phyloP scores from a whole-genome alignment of 768 basidiomycete genomes.

The Chalciporus pseudorubinellus region DNA sequence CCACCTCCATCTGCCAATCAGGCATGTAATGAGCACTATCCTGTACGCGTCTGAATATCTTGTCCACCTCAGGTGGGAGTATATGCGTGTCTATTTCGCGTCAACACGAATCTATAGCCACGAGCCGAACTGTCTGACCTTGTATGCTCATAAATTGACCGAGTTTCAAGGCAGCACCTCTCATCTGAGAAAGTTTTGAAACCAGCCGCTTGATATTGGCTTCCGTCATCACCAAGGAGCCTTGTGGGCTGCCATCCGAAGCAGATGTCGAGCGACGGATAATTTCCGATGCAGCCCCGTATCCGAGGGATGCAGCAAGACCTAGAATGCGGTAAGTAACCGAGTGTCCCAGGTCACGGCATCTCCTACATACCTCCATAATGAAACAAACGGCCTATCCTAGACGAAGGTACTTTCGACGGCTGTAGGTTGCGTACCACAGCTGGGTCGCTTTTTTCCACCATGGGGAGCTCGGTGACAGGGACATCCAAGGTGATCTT shows the following conservation, averaged over 20 bases:
- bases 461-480: background rate
- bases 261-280: slow-evolving; percentile 55
- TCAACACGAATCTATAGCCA: background rate
- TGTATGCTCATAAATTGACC: slow-evolving; percentile 99
- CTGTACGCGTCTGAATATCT: slow-evolving; percentile 87
- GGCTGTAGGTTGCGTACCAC: slow-evolving; percentile 55
- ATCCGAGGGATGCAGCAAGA: slow-evolving; percentile 83
- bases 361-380: slow-evolving; percentile 69
- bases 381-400: slow-evolving; percentile 86
- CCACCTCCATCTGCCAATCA: slow-evolving; percentile 94
- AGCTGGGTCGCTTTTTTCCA: background rate
- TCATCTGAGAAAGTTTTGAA: slow-evolving; percentile 90
- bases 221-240: slow-evolving; percentile 68
- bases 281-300: slow-evolving; percentile 87
- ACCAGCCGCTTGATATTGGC: slow-evolving; percentile 78
- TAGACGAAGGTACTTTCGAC: slow-evolving; percentile 88
- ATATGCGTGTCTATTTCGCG: slow-evolving; percentile 72
- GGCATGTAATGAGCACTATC: slow-evolving; percentile 99
- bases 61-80: slow-evolving; percentile 83
- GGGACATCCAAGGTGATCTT: background rate
- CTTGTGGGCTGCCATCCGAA: slow-evolving; percentile 9
- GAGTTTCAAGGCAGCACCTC: slow-evolving; percentile 93
- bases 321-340: slow-evolving; percentile 46
- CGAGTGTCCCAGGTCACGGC: background rate
- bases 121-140: slow-evolving; percentile 40